Percentiles rank a stretch among this genome's conserved stretches.
phyloP scores from a whole-genome alignment of 2,329 filamentous ascomycete genomes.

The Pseudocercospora musae region DNA sequence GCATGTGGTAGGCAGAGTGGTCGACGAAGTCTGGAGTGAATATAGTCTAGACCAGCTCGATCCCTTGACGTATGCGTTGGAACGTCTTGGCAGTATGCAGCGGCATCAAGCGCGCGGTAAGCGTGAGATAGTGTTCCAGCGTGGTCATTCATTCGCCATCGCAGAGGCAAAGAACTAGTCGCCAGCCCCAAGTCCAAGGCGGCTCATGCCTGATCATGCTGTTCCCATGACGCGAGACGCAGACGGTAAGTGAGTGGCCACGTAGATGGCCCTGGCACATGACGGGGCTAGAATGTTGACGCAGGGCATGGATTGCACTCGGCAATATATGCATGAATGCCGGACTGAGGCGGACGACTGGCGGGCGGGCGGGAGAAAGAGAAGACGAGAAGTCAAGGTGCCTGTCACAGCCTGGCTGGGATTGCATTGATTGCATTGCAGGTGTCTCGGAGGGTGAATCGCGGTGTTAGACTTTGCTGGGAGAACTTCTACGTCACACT shows the following conservation, averaged over 20 bases:
- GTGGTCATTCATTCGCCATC: background rate
- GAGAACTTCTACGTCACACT: background rate
- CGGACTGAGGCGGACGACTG: background rate
- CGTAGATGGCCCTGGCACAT: background rate
- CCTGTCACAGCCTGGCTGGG: too few species aligned
- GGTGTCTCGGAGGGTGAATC: background rate
- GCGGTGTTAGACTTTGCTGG: background rate
- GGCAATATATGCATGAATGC: background rate
- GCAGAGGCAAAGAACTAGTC: background rate
- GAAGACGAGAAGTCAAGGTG: background rate
- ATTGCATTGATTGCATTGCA: background rate
- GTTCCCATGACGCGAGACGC: background rate
- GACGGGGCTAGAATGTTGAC: background rate
- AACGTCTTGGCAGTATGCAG: conserved; percentile 1
- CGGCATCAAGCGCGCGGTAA: conserved; percentile 1
- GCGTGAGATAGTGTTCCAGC: background rate
- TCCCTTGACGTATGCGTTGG: background rate
- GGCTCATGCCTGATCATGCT: background rate
- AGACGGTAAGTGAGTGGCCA: background rate
- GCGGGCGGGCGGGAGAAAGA: too few species aligned
- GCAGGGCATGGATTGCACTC: background rate
- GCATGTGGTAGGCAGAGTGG: background rate
- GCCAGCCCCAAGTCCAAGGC: background rate
- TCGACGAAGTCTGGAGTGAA: too few species aligned
- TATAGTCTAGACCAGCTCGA: background rate